A percentile compares a stretch with the other conserved stretches of the same genome.
Evolutionary conservation across 106 monocot genomes (phyloP).

Genomic region (Agapanthus africanus): DNA sequence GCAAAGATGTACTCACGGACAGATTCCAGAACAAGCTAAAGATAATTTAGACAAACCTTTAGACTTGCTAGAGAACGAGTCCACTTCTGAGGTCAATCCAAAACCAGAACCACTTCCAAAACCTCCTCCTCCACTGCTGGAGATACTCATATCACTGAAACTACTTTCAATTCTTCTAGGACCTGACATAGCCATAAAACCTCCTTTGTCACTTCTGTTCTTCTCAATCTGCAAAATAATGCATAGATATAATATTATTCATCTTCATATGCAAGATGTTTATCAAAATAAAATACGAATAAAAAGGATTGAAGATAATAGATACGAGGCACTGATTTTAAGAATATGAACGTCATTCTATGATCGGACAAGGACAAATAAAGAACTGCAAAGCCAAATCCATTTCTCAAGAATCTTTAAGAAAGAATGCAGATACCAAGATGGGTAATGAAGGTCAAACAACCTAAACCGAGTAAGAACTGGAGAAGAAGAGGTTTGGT

Average conservation of each 20-base stretch:
- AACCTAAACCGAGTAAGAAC: background rate
- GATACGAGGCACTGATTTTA: background rate
- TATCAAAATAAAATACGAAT: background rate
- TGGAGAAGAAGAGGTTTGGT: background rate
- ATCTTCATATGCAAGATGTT: background rate
- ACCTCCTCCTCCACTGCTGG: constrained; percentile 55
- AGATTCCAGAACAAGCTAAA: background rate
- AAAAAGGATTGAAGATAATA: background rate
- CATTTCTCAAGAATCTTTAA: no score
- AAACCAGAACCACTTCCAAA: constrained; percentile 97
- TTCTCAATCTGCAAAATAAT: constrained; percentile 68
- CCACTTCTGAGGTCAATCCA: constrained; percentile 60
- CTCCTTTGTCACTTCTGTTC: constrained; percentile 80
- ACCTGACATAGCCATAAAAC: constrained; percentile 67
- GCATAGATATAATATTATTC: background rate
- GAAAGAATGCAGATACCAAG: background rate
- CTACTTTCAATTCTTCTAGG: constrained; percentile 31
- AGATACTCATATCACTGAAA: constrained; percentile 78
- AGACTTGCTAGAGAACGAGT: constrained; percentile 62
- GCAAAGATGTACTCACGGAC: background rate
- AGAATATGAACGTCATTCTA: background rate
- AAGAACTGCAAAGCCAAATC: background rate
- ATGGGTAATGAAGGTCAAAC: background rate
- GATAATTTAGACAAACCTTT: constrained; percentile 46
- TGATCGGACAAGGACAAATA: background rate